phyloP scores from a whole-genome alignment of 2,329 filamentous ascomycete genomes.

The Talaromyces verruculosus region DNA sequence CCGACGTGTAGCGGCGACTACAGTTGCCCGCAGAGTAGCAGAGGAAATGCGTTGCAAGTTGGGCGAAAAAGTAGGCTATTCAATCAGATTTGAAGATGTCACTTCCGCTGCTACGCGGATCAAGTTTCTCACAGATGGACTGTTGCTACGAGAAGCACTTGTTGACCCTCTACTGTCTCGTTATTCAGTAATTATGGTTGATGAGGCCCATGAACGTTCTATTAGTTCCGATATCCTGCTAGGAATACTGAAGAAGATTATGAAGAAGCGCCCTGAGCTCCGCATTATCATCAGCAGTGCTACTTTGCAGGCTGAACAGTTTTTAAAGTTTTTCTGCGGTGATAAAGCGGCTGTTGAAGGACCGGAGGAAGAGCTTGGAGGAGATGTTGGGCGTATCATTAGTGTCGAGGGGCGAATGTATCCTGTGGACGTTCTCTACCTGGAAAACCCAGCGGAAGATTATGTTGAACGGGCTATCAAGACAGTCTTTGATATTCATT shows the following conservation, averaged over 20 bases:
- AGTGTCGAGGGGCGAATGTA: conserved; percentile 85
- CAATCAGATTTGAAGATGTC: conserved; percentile 86
- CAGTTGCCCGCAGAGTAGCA: conserved; percentile 82
- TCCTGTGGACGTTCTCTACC: conserved; percentile 81
- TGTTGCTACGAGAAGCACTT: conserved; percentile 86
- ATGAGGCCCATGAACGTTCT: conserved; percentile 93
- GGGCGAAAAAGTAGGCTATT: conserved; percentile 90
- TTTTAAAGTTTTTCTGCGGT: conserved; percentile 72
- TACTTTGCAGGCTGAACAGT: conserved; percentile 85
- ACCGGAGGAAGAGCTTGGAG: conserved; percentile 37
- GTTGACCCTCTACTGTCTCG: conserved; percentile 87
- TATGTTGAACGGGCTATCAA: conserved; percentile 82
- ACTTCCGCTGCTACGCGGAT: conserved; percentile 82
- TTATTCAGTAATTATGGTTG: conserved; percentile 96
- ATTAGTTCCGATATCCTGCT: conserved; percentile 89
- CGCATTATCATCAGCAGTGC: conserved; percentile 91
- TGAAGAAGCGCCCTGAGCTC: conserved; percentile 74
- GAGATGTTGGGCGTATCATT: conserved; percentile 64
- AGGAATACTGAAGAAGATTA: conserved; percentile 87
- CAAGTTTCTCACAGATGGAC: conserved; percentile 92
- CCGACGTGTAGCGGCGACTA: conserved; percentile 84
- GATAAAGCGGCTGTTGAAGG: conserved; percentile 42
- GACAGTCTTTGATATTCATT: conserved; percentile 84
- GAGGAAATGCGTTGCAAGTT: conserved; percentile 84
- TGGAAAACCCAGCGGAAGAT: conserved; percentile 75